Conservation (phyloP, 306 rosid species). For the Inga leiocalycina region DNA sequence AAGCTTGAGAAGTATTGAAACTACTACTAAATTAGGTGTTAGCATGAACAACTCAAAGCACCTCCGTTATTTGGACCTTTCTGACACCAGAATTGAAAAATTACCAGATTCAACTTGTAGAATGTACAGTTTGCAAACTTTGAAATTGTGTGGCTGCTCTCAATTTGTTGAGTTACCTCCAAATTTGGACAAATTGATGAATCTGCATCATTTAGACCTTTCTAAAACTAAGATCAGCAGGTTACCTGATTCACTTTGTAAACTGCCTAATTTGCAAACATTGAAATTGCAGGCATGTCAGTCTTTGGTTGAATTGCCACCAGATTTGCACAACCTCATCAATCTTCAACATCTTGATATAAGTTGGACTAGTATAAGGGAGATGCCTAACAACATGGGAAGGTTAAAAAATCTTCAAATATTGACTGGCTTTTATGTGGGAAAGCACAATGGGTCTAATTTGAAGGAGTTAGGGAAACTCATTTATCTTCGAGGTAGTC, state of each 20-base stretch:
- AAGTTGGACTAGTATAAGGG: not conserved
- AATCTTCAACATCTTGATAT: not conserved
- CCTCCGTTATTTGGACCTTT: not conserved
- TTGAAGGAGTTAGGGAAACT: not conserved
- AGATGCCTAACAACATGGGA: not conserved
- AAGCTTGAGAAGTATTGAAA: not conserved
- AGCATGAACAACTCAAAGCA: not conserved
- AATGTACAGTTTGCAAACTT: not conserved
- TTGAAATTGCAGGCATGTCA: not conserved
- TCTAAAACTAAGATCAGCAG: not conserved
- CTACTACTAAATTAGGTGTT: not conserved
- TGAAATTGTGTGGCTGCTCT: not conserved
- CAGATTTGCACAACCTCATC: not conserved
- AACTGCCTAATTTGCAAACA: not conserved
- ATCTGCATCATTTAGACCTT: not conserved
- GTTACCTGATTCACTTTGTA: not conserved
- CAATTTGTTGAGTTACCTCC: not conserved
- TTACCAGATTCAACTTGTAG: not conserved
- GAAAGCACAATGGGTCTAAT: not conserved
- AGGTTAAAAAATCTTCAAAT: not conserved
- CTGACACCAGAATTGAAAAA: not conserved
- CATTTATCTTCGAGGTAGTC: constrained; percentile 12
- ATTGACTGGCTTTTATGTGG: not conserved
- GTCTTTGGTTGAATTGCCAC: not conserved
- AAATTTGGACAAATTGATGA: not conserved